A percentile compares a stretch with the other conserved stretches of the same genome.
phyloP scores from a whole-genome alignment of 1,139 yeast genomes.

The Debaryomyces coudertii region DNA sequence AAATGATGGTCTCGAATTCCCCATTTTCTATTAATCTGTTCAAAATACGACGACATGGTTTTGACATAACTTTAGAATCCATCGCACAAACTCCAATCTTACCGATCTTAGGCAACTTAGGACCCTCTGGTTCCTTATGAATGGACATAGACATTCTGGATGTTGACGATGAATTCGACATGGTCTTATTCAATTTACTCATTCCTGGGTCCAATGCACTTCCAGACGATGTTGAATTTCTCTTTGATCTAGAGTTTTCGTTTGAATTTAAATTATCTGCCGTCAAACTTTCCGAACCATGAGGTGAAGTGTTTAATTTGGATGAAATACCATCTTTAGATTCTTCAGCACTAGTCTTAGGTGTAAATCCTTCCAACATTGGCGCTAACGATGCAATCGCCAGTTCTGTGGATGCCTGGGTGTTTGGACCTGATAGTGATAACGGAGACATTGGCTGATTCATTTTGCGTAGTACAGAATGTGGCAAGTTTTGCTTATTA shows the following conservation, averaged over 20 bases:
- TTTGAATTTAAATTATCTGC: constrained; percentile 8
- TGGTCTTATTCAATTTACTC: constrained; percentile 37
- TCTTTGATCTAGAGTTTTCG: constrained; percentile 1
- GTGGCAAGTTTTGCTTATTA: not conserved
- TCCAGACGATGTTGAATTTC: constrained; percentile 22
- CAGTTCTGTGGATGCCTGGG: constrained; percentile 36
- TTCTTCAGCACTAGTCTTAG: constrained; percentile 70
- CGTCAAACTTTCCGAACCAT: constrained; percentile 8
- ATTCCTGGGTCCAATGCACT: constrained; percentile 12
- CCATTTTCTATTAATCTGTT: constrained; percentile 89
- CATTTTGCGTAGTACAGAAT: constrained; percentile 16
- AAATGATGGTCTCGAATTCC: constrained; percentile 94
- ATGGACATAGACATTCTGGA: constrained; percentile 51
- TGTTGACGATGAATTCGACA: constrained; percentile 42
- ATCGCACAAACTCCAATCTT: constrained; percentile 98
- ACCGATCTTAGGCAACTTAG: constrained; percentile 74
- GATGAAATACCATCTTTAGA: constrained; percentile 22
- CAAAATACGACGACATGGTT: constrained; percentile 91
- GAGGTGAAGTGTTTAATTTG: constrained; percentile 14
- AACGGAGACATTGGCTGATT: constrained; percentile 40
- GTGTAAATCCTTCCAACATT: constrained; percentile 68
- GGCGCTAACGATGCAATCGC: constrained; percentile 84
- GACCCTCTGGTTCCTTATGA: constrained; percentile 45
- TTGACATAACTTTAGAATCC: constrained; percentile 95
- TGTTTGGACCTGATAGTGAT: constrained; percentile 25